Evolutionary conservation across 108 stramenopile genomes (phyloP).

Genomic region (Skeletonema grethae): DNA sequence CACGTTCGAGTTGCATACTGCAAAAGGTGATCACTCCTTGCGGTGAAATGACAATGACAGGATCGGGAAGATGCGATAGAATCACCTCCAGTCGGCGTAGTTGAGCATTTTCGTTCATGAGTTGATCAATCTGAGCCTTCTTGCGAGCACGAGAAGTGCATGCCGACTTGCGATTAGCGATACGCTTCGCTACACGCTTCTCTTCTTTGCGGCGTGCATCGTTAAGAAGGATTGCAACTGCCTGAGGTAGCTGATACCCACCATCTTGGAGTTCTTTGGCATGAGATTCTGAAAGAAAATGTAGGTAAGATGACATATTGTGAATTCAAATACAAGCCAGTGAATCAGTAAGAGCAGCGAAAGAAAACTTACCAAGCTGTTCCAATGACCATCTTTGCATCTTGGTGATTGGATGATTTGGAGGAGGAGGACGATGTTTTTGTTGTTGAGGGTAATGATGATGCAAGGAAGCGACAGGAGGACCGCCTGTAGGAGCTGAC

Average conservation of each 20-base stretch:
- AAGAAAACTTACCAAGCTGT: constrained; percentile 60
- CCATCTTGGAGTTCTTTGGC: constrained; percentile 58
- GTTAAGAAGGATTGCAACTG: constrained; percentile 63
- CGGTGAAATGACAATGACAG: constrained; percentile 63
- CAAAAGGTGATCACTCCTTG: constrained; percentile 85
- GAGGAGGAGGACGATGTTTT: background rate
- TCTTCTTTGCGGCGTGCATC: constrained; percentile 76
- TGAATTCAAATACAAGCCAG: background rate
- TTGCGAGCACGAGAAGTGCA: constrained; percentile 88
- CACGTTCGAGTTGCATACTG: constrained; percentile 76
- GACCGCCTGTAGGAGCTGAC: background rate
- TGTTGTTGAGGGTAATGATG: background rate
- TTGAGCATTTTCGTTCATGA: constrained; percentile 79
- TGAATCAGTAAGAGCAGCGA: background rate
- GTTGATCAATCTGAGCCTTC: constrained; percentile 88
- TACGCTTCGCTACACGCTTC: constrained; percentile 79
- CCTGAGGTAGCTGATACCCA: constrained; percentile 71
- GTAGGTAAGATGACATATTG: too few species aligned
- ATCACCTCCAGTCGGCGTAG: constrained; percentile 77
- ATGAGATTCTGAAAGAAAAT: constrained; percentile 57
- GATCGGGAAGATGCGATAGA: constrained; percentile 76
- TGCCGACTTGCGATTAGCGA: constrained; percentile 89
- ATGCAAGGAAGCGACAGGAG: background rate
- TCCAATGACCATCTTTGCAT: constrained; percentile 61
- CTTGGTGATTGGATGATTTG: constrained; percentile 7